Conservation (phyloP, 192 early-diverging fungal genomes). For the Coemansia furcata region DNA sequence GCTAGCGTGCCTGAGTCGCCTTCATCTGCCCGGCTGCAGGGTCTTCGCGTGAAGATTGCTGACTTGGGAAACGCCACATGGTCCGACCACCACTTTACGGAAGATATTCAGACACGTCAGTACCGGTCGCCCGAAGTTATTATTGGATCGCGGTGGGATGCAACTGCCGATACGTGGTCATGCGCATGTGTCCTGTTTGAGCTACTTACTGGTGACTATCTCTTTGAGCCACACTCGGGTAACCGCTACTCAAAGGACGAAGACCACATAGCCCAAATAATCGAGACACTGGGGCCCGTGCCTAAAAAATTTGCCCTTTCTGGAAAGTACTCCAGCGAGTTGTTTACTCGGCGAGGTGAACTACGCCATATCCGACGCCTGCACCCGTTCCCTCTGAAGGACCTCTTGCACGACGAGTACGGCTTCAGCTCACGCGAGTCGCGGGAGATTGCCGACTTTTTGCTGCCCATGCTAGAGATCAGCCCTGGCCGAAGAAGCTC, state of each 20-base stretch:
- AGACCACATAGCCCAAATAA: conserved; percentile 96
- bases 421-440: conserved; percentile 67
- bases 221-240: conserved; percentile 92
- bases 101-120: conserved; percentile 96
- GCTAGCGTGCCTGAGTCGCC: no score
- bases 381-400: conserved; percentile 73
- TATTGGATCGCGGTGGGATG: conserved; percentile 81
- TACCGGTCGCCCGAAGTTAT: conserved; percentile 96
- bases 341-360: conserved; percentile 88
- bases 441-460: conserved; percentile 72
- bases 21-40: conserved; percentile 4
- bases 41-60: conserved; percentile 86
- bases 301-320: conserved; percentile 73
- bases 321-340: conserved; percentile 80
- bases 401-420: conserved; percentile 91
- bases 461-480: conserved; percentile 78
- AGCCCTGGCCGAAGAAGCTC: conserved; percentile 57
- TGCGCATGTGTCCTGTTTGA: conserved; percentile 94
- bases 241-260: conserved; percentile 86
- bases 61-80: conserved; percentile 97
- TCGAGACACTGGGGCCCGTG: conserved; percentile 88
- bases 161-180: conserved; percentile 90
- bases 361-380: conserved; percentile 87
- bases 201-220: conserved; percentile 87
- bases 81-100: conserved; percentile 92